Conservation (phyloP, 257 asterid genomes). For the Knoxia roxburghii region DNA sequence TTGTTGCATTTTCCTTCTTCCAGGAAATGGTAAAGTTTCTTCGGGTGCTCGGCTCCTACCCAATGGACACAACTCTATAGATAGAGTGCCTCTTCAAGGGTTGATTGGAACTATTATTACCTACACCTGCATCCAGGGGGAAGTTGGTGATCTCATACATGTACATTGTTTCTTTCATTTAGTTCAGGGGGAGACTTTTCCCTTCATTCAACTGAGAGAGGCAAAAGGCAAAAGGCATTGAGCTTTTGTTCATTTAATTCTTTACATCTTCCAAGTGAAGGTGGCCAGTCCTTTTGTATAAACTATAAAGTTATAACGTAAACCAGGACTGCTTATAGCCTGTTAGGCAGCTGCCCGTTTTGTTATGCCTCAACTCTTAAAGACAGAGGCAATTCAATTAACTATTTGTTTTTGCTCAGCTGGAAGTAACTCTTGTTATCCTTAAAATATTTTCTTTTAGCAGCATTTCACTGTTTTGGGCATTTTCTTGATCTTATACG, state of each 20-base stretch:
- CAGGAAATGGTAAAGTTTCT: slow-evolving; percentile 60
- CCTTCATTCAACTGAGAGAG: neutral
- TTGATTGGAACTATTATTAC: neutral
- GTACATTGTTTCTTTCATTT: neutral
- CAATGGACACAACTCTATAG: slow-evolving; percentile 38
- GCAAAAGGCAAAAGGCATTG: neutral
- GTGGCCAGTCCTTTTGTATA: neutral
- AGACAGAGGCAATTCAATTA: no score
- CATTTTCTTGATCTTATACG: no score
- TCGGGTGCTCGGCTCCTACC: slow-evolving; percentile 65
- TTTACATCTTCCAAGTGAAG: slow-evolving; percentile 12
- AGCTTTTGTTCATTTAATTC: neutral
- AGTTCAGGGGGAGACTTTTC: neutral
- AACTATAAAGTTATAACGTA: neutral
- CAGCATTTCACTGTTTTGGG: no score
- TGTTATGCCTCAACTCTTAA: neutral
- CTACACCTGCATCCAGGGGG: slow-evolving; percentile 6
- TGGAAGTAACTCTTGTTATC: no score
- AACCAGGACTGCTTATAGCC: no score
- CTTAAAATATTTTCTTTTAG: no score
- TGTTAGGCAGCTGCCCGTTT: no score
- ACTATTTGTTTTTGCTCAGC: no score
- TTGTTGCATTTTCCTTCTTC: neutral
- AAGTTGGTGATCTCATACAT: slow-evolving; percentile 10
- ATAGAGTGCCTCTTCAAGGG: neutral